Percentiles rank a stretch among this genome's conserved stretches.
phyloP scores from a whole-genome alignment of 2,329 filamentous ascomycete genomes.

The Monosporascus sp. region DNA sequence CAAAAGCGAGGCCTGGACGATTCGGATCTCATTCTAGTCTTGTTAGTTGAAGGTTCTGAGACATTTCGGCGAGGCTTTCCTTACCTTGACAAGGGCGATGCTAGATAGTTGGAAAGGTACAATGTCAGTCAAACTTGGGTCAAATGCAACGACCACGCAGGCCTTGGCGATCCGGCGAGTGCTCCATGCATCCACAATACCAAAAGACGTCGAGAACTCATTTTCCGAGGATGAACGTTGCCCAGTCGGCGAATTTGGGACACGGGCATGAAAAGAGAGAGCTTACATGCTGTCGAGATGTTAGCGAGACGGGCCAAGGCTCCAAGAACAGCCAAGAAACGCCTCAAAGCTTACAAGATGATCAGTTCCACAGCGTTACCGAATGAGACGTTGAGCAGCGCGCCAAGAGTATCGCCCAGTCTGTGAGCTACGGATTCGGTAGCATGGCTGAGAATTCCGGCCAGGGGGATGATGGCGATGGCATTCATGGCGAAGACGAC shows the following conservation, averaged over 20 bases:
- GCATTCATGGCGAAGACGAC: constrained; percentile 70
- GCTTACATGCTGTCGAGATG: constrained; percentile 18
- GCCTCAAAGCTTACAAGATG: constrained; percentile 51
- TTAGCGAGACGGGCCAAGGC: constrained; percentile 9
- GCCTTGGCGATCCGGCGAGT: not conserved
- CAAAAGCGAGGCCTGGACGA: constrained; percentile 84
- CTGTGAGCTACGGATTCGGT: constrained; percentile 70
- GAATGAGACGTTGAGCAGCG: constrained; percentile 71
- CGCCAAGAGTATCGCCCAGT: constrained; percentile 67
- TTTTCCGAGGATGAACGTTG: constrained; percentile 12
- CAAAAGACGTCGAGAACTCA: not conserved
- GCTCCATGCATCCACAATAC: no score
- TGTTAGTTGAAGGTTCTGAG: constrained; percentile 16
- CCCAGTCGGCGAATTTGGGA: not conserved
- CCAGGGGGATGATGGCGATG: constrained; percentile 69
- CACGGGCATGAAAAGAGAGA: no score
- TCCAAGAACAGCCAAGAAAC: not conserved
- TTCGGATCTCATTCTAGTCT: constrained; percentile 68
- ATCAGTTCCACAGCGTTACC: constrained; percentile 77
- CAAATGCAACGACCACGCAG: not conserved
- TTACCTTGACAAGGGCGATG: constrained; percentile 67
- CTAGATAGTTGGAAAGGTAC: constrained; percentile 35
- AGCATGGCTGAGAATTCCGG: constrained; percentile 65
- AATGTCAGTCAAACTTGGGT: constrained; percentile 28
- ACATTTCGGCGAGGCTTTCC: constrained; percentile 5